Evolutionary conservation across 179 eudicot species (phyloP), one percentile per base, ranked within the genome.

Genomic region (Amaranthus tricolor): DNA sequence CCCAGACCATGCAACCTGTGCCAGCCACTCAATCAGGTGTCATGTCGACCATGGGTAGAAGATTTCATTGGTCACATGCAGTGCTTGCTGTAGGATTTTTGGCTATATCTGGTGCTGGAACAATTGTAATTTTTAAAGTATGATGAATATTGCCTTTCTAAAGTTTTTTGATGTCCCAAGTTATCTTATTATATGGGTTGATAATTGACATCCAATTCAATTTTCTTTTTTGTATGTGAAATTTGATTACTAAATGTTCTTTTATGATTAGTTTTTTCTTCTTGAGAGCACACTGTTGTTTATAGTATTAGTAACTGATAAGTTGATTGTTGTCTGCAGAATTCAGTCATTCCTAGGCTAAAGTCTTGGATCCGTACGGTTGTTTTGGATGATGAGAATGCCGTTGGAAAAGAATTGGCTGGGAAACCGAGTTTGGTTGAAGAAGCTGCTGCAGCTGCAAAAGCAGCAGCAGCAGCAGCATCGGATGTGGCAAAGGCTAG

Each of bases 351-450:
- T 70, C 99, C 99, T 15, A 81, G 89, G 83, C 79, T 96, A 55
- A 96, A 88, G 88, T 87, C 99, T 77, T 96, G 99, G 99, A 84
- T 96, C 57, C 94, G 98, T 52, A 87, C 86, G 81, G 89, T 91
- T 76, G 92, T 85, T 72, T 76, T 77, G 31, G 93, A 83, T 53
- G 90, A 86, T 76, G 94, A 88, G 65, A 87, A 88, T 21, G 85
- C 77, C 20, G 19, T 66, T 70, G 72, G 66, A 11, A 78, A 81
- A 72, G 74, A 78, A 75, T 53, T 71, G 9, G 73, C 65, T 53
- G 19, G 78, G 66, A 91, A 84, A 71, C 92, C 92, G 19, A 93
- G 82, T 80, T 61, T 86, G 74, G 89, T 85, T 50, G 90, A 93
- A 85, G 99, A 93, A 88, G 88, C 96, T 62, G 84, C 96, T 5